Percentiles rank a stretch among this genome's conserved stretches.
These are phyloP conservation scores for Lycium barbarum DNA, from an alignment of 257 asterid species.

Conservation along the genomic window DNA sequence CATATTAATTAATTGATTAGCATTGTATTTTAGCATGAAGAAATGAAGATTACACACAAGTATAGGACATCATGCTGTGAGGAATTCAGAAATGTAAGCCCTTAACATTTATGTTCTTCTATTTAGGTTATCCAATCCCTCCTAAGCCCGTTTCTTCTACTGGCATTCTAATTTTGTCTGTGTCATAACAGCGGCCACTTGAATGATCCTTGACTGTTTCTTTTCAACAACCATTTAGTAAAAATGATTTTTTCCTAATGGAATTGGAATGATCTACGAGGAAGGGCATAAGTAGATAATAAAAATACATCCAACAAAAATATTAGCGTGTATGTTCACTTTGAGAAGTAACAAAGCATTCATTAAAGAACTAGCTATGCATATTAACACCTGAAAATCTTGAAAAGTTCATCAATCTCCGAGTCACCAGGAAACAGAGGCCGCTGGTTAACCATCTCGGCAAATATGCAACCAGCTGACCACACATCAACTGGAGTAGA, in stretches of 20 bases:
- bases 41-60: no score
- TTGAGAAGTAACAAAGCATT: not conserved
- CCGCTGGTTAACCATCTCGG: constrained; percentile 38
- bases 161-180: not conserved
- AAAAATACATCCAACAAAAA: not conserved
- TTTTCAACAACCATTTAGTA: not conserved
- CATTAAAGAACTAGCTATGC: constrained; percentile 12
- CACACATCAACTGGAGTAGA: constrained; percentile 39
- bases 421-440: constrained; percentile 36
- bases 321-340: not conserved
- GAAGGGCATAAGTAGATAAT: not conserved
- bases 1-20: not conserved
- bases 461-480: constrained; percentile 42
- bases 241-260: not conserved
- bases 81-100: constrained; percentile 1
- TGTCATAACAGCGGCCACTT: not conserved
- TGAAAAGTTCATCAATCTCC: constrained; percentile 29
- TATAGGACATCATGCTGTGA: no score
- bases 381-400: constrained; percentile 41
- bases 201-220: not conserved
- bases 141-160: not conserved
- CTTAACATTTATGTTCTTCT: not conserved
- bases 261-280: constrained; percentile 10
- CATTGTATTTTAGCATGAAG: not conserved
- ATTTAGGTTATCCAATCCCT: not conserved